Evolutionary conservation across 768 basidiomycete genomes (phyloP), one percentile per base, ranked within the genome.

Genomic region (Gymnopilus dilepis): DNA sequence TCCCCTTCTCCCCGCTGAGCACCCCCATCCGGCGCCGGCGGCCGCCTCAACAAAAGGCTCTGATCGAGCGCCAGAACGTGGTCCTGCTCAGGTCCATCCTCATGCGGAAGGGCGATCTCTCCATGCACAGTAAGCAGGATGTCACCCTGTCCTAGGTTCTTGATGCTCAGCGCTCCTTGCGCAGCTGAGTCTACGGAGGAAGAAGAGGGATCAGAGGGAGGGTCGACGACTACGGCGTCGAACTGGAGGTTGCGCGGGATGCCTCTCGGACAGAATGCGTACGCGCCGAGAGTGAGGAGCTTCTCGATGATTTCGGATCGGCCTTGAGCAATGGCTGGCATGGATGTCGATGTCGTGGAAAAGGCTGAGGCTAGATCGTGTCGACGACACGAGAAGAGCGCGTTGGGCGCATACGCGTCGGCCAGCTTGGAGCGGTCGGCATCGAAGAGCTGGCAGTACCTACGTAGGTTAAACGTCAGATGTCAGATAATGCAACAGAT

Each of bases 381-480:
- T 21, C 64, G 62, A 38, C 69, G 66, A 42, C 65, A 70, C 17
- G 74, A 73, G 53, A 77, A 70, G 9, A 69, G 42, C 1, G 76
- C 73, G 26, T 72, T 56, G 17, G 68, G 64, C 3, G 73, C 64
- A 42, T 76, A 77, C 13, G 73, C 74, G 47, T 37, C 56, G 31
- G 43, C 50, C 24, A 77, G 70, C 21, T 58, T 62, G 2, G 66
- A 57, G 0, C 69, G 66, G 50, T 73, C 67, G 33, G 63, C 41
- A 56, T 76, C 75, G 55, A 77, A 76, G 0, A 67, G 34, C 37
- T 56, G 38, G 31, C 73, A 66, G 51, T 72, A 76, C 52, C 65
- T 69, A 38, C 6, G 13, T 3, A 2, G 12, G 57, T 19, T 30
- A 26, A 52, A 38, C 40, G 47, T 21, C 31, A 62, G 31, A 30